Percentiles rank a stretch among this genome's conserved stretches.
Conservation (phyloP, 2,329 filamentous ascomycete species). For the Cordyceps cateniannulata region DNA sequence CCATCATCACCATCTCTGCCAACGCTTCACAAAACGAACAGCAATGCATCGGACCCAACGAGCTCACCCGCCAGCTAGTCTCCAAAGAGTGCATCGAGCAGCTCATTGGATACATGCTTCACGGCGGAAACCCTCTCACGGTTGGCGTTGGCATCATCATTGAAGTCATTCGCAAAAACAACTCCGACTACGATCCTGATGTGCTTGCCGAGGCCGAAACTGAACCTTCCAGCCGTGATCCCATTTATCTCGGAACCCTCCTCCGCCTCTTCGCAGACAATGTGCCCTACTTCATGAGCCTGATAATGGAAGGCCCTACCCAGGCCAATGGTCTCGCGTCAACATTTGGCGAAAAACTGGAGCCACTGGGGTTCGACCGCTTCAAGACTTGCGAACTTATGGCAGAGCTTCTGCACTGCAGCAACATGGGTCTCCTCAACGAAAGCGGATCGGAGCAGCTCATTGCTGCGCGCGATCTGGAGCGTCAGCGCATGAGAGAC, state of each 20-base stretch:
- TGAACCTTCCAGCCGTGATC: slow-evolving; percentile 77
- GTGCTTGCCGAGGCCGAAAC: slow-evolving; percentile 74
- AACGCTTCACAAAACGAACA: slow-evolving; percentile 98
- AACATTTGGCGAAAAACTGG: slow-evolving; percentile 84
- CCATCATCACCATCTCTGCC: slow-evolving; percentile 96
- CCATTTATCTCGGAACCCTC: slow-evolving; percentile 89
- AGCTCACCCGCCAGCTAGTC: slow-evolving; percentile 89
- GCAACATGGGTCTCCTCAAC: slow-evolving; percentile 96
- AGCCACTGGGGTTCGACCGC: slow-evolving; percentile 91
- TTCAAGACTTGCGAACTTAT: slow-evolving; percentile 99
- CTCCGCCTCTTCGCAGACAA: slow-evolving; percentile 83
- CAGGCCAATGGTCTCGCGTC: slow-evolving; percentile 71
- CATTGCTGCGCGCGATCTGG: slow-evolving; percentile 70
- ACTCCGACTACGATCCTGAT: slow-evolving; percentile 96
- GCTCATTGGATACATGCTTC: slow-evolving; percentile 86
- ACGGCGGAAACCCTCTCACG: slow-evolving; percentile 86
- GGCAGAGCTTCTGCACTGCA: slow-evolving; percentile 95
- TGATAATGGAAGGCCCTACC: slow-evolving; percentile 73
- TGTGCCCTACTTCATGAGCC: slow-evolving; percentile 87
- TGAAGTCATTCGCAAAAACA: slow-evolving; percentile 98
- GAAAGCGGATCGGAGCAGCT: slow-evolving; percentile 85
- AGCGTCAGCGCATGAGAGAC: slow-evolving; percentile 70
- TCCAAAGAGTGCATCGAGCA: slow-evolving; percentile 76
- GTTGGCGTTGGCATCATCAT: slow-evolving; percentile 97
- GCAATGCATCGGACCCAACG: slow-evolving; percentile 97